Base-by-base conservation (phyloP, 2,329 filamentous ascomycete genomes). In the Fusarium acutatum region DNA sequence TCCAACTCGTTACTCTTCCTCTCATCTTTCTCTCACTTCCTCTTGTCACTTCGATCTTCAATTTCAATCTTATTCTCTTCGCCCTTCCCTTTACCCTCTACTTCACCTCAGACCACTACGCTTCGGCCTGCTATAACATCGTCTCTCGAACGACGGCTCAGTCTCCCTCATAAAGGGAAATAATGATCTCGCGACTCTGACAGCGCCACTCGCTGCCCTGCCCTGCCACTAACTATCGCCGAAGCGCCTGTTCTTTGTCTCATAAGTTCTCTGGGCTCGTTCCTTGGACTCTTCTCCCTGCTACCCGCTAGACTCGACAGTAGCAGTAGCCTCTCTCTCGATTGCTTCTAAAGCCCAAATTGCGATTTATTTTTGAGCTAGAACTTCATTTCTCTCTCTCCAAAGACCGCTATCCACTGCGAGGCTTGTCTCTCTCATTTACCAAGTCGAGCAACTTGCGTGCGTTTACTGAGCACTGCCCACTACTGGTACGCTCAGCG, bases 211-310 rank as follows among this genome's bases (percentile, higher is more conserved):
- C 63, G 60, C 64, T 74, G 69, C 67, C 69, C 67, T 71, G 70
- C 76, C 64, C 53, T 75, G 69, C 76, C 77, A 70, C 75, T 73
- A 67, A 67, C 53, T 71, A 75, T 73, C 64, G 71, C 78, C 75
- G 75, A 79, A 77, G 64, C 77, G 75, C 73, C 76, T 73, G 74
- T 76, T 79, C 72, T 77, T 79, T 80, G 78, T 80, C 79, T 80
- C 78, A 80, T 74, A 69, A 76, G 73, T 62, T 63, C 67, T 69
- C 68, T 74, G 71, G 74, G 69, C 68, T 71, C 71, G 69, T 72
- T 72, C 67, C 75, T 77, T 74, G 32, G 54, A 47, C n/a, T 50
- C 69, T 75, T 67, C 73, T 75, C 77, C 74, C 75, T 79, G 68
- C 73, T 67, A 73, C 67, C 63, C 63, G 59, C 73, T 73, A 73